A percentile compares a stretch with the other conserved stretches of the same genome.
Evolutionary conservation across 2,329 filamentous ascomycete species (phyloP).

Genomic region (Exophiala bonariae): DNA sequence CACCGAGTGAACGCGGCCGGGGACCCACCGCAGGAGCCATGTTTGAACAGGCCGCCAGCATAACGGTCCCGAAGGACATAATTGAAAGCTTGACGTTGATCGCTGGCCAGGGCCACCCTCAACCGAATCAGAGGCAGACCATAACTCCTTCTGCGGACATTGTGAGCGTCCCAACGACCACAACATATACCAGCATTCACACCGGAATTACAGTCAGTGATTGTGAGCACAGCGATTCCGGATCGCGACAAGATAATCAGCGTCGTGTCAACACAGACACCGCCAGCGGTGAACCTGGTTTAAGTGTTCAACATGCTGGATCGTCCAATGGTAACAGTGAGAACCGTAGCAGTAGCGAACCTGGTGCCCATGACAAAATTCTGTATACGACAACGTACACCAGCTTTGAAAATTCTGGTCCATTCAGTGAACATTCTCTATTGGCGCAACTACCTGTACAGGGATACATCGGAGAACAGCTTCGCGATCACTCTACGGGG

Average conservation of each 20-base stretch:
- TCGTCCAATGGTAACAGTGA: not conserved
- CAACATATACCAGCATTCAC: too few relatives aligned
- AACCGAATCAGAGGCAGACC: not conserved
- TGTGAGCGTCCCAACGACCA: constrained; percentile 3
- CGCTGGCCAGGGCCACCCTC: not conserved
- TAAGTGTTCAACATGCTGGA: not conserved
- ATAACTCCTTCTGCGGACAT: constrained; percentile 3
- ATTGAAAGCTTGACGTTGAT: constrained; percentile 1
- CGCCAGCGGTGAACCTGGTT: not conserved
- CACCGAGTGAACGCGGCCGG: too few relatives aligned
- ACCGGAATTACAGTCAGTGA: not conserved
- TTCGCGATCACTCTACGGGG: not conserved
- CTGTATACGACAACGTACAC: not conserved
- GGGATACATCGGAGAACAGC: not conserved
- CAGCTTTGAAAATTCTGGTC: not conserved
- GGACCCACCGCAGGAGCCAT: too few relatives aligned
- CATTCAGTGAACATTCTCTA: not conserved
- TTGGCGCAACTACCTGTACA: not conserved
- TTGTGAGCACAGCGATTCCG: not conserved
- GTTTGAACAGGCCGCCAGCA: too few relatives aligned
- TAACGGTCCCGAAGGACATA: not conserved
- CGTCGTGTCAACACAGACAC: not conserved
- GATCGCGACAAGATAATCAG: not conserved
- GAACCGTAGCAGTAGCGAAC: not conserved
- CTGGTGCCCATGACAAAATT: not conserved